These are phyloP conservation scores for Claviceps paspali DNA, from an alignment of 2,329 filamentous ascomycete species.

Conservation along the genomic window DNA sequence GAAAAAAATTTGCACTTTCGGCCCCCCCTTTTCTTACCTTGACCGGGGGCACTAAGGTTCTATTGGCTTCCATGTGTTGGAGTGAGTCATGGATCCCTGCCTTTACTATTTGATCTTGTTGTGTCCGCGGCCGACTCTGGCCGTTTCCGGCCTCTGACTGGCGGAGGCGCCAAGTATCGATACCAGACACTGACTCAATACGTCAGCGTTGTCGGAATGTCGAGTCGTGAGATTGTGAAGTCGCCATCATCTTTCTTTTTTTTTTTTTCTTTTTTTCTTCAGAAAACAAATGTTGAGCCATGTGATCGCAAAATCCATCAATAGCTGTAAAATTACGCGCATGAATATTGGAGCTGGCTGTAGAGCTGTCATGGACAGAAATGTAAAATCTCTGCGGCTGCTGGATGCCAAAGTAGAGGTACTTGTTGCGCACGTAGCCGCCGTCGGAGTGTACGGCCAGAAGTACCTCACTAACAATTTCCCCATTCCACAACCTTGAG, in stretches of 20 bases:
- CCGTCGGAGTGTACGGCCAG: constrained; percentile 8
- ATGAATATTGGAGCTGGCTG: background rate
- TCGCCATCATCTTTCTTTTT: background rate
- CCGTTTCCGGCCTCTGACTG: constrained; percentile 19
- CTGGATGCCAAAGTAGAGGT: constrained; percentile 14
- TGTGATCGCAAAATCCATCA: no score
- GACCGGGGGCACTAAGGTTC: constrained; percentile 1
- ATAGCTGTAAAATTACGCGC: no score
- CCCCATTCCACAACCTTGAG: constrained; percentile 6
- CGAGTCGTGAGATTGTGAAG: background rate
- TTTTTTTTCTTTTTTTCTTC: no score
- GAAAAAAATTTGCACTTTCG: constrained; percentile 7
- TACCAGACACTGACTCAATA: no score
- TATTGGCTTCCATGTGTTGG: constrained; percentile 6
- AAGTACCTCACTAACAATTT: constrained; percentile 27
- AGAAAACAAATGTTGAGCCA: no score
- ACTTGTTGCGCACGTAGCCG: constrained; percentile 14
- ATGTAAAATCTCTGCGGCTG: constrained; percentile 16
- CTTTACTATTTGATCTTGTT: constrained; percentile 12
- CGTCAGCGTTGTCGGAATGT: background rate
- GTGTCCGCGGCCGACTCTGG: constrained; percentile 13
- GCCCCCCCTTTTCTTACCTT: constrained; percentile 1
- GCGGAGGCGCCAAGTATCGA: constrained; percentile 12
- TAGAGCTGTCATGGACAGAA: background rate
- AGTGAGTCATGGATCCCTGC: constrained; percentile 15